Conservation (phyloP, 1,284 basidiomycete genomes). For the Peniophora sp. region DNA sequence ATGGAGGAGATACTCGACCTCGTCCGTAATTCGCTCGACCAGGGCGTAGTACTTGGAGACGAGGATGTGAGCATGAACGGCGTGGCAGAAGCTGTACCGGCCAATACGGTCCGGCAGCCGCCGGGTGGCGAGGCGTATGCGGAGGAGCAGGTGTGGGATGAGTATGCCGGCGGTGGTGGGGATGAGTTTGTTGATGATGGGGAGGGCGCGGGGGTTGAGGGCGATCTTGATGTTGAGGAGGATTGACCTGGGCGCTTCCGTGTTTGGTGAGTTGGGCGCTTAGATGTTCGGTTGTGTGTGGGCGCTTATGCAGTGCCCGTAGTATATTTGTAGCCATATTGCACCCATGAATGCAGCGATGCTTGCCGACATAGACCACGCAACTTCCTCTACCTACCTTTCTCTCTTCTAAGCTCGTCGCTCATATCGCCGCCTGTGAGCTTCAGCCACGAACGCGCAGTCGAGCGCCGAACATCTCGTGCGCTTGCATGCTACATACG, state of each 20-base stretch:
- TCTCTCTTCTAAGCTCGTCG: too few relatives aligned
- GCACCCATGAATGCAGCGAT: too few relatives aligned
- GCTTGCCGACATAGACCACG: too few relatives aligned
- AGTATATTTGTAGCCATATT: too few relatives aligned
- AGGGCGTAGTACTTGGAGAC: constrained; percentile 8
- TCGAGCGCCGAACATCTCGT: too few relatives aligned
- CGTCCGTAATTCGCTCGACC: constrained; percentile 45
- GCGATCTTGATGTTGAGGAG: constrained; percentile 67
- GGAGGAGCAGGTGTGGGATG: constrained; percentile 26
- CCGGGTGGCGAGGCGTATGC: constrained; percentile 16
- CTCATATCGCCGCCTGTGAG: too few relatives aligned
- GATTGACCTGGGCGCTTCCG: constrained; percentile 28
- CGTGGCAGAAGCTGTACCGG: background rate
- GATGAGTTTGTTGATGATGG: constrained; percentile 57
- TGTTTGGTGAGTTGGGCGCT: background rate
- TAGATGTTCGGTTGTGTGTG: too few relatives aligned
- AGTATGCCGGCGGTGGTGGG: constrained; percentile 27
- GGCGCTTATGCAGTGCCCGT: too few relatives aligned
- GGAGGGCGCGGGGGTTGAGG: constrained; percentile 61
- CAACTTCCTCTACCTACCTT: too few relatives aligned
- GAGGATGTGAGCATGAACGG: constrained; percentile 5
- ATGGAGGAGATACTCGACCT: constrained; percentile 64
- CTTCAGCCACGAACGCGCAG: too few relatives aligned
- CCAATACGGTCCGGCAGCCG: background rate
- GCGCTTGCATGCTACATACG: too few relatives aligned